These are phyloP conservation scores for Camellia sinensis DNA, from an alignment of 148 eudicot species.

Conservation along the genomic window DNA sequence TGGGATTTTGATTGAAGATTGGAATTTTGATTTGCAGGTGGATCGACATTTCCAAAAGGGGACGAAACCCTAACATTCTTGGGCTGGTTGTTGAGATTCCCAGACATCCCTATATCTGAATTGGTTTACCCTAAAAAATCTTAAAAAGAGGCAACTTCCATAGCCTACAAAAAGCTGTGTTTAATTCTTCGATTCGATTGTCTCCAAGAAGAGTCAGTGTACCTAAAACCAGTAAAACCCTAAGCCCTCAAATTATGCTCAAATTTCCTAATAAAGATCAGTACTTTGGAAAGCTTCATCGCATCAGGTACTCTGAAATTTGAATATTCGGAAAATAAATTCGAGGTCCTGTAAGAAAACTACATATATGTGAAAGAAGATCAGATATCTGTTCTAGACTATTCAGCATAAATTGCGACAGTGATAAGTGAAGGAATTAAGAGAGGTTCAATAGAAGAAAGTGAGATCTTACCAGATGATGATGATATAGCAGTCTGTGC, in stretches of 20 bases:
- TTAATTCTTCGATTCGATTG: not conserved
- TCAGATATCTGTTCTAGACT: too few relatives aligned
- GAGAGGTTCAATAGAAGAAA: not conserved
- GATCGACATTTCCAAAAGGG: conserved; percentile 59
- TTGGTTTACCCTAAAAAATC: conserved; percentile 4
- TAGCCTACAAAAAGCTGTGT: conserved; percentile 1
- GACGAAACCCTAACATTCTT: conserved; percentile 59
- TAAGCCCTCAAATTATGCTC: not conserved
- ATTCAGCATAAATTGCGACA: not conserved
- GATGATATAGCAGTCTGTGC: not conserved
- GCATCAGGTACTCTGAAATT: not conserved
- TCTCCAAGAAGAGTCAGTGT: not conserved
- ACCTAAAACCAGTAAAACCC: conserved; percentile 12
- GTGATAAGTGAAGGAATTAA: not conserved
- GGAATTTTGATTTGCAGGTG: conserved; percentile 48
- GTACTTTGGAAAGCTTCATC: not conserved
- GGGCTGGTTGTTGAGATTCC: conserved; percentile 54
- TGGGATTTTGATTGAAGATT: conserved; percentile 43
- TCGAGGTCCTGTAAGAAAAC: not conserved
- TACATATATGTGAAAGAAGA: not conserved
- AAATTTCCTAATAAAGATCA: not conserved
- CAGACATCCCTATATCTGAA: conserved; percentile 45
- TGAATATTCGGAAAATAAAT: too few relatives aligned
- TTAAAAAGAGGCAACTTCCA: conserved; percentile 11
- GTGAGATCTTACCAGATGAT: not conserved